These are phyloP conservation scores for Pestalotiopsis sp. DNA, from an alignment of 2,329 filamentous ascomycete species.

Conservation along the genomic window DNA sequence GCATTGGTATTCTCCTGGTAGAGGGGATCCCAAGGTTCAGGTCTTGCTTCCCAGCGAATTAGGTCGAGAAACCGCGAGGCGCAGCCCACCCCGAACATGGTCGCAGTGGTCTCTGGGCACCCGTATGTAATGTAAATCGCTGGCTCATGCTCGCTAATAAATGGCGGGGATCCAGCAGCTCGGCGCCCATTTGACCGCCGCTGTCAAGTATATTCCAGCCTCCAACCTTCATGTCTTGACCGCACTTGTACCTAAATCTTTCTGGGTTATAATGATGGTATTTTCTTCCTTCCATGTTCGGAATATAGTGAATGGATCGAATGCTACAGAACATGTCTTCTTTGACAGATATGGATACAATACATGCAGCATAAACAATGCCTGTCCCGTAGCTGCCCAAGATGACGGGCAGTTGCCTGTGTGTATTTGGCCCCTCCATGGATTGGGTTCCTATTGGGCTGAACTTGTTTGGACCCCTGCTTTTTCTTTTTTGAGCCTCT, in stretches of 20 bases:
- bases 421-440: not conserved
- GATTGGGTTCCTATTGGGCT: not conserved
- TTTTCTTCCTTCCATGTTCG: too few relatives aligned
- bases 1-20: not conserved
- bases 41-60: constrained; percentile 9
- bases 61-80: constrained; percentile 13
- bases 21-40: constrained; percentile 2
- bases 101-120: not conserved
- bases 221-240: too few relatives aligned
- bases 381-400: not conserved
- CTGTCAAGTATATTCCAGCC: not conserved
- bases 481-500: not conserved
- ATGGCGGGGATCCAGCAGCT: not conserved
- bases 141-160: not conserved
- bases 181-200: not conserved
- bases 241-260: too few relatives aligned
- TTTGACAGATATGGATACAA: not conserved
- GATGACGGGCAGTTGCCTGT: not conserved
- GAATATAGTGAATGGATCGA: too few relatives aligned
- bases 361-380: not conserved
- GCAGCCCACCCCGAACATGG: constrained; percentile 11
- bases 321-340: too few relatives aligned
- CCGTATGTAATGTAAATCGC: not conserved
- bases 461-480: not conserved
- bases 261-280: too few relatives aligned